These are phyloP conservation scores for Zygotorulaspora florentina DNA, from an alignment of 805 yeast genomes.

Conservation along the genomic window DNA sequence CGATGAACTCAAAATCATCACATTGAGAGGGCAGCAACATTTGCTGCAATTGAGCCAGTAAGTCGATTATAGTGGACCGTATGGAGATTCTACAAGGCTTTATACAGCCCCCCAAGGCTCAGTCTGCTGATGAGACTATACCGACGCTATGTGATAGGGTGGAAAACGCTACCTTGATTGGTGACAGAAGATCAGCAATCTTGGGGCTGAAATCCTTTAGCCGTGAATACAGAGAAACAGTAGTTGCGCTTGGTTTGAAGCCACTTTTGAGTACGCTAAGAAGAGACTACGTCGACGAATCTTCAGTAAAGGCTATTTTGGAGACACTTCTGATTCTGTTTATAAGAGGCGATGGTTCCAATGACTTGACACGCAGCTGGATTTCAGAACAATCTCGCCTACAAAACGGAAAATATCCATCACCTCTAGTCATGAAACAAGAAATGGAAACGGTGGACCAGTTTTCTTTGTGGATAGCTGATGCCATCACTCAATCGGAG, in stretches of 20 bases:
- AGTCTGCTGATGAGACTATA: conserved; percentile 75
- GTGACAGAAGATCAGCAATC: conserved; percentile 89
- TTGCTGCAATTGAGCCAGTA: neutral
- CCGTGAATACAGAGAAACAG: conserved; percentile 83
- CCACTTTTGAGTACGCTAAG: conserved; percentile 63
- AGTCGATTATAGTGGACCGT: neutral
- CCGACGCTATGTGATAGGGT: conserved; percentile 85
- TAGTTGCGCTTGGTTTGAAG: conserved; percentile 79
- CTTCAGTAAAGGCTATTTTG: conserved; percentile 69
- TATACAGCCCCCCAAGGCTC: conserved; percentile 47
- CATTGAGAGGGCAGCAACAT: neutral
- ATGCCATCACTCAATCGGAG: conserved; percentile 70
- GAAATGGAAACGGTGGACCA: conserved; percentile 59
- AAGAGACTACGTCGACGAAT: conserved; percentile 65
- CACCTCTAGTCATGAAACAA: conserved; percentile 59
- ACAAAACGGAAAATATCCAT: conserved; percentile 74
- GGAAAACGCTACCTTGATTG: conserved; percentile 71
- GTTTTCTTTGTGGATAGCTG: conserved; percentile 92
- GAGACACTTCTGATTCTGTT: conserved; percentile 83
- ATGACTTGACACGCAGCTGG: conserved; percentile 65
- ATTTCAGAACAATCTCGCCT: conserved; percentile 68
- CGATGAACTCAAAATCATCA: neutral
- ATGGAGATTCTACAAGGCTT: conserved; percentile 43
- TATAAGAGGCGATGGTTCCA: conserved; percentile 60
- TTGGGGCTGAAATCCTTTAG: conserved; percentile 84